Evolutionary conservation across 2,329 filamentous ascomycete genomes (phyloP), one percentile per base, ranked within the genome.

Genomic region (Dryadomyces quercivorus): DNA sequence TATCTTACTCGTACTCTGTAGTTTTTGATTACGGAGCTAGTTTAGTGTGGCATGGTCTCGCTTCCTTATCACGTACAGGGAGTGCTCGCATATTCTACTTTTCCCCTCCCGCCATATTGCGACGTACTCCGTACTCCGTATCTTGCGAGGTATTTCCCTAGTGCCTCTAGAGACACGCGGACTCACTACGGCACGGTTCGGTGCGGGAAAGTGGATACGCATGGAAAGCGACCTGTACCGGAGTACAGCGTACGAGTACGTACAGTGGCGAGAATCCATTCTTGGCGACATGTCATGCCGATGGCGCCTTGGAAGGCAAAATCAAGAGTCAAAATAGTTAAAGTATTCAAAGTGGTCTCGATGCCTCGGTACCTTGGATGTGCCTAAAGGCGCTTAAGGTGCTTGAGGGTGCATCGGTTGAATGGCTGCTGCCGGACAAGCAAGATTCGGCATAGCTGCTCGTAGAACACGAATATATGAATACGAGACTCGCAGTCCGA

Each of bases 101-200:
- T 44, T 50, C 20, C 15, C 31, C 34, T 49, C n/a, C 21, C 45
- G n/a, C 36, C 36, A 40, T 40, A 40, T 40, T 40, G 36, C 36
- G 36, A 40, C 36, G 36, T 40, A 40, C 36, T 12, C 15, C 36
- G 36, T 31, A 31, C 26, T 31, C 26, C 26, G 26, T 40, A 38
- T 31, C 31, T 20, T 12, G 26, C 47, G 31, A 36, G 31, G 34
- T 42, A 20, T 34, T n/a, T 49, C 36, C 36, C 36, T 51, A 49
- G 47, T 31, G 47, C 26, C 26, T 12, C 31, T 36, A 20, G 47
- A 38, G 26, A 36, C 13, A 36, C 36, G 34, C 48, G 48, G 48
- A 42, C 48, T 50, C 38, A 26, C n/a, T 20, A 51, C 50, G 50
- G 50, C 38, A 51, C 50, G 50, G 50, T 51, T 51, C 50, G 50